These are phyloP conservation scores for Coniosporium apollinis DNA, from an alignment of 495 filamentous ascomycete species.

Conservation along the genomic window DNA sequence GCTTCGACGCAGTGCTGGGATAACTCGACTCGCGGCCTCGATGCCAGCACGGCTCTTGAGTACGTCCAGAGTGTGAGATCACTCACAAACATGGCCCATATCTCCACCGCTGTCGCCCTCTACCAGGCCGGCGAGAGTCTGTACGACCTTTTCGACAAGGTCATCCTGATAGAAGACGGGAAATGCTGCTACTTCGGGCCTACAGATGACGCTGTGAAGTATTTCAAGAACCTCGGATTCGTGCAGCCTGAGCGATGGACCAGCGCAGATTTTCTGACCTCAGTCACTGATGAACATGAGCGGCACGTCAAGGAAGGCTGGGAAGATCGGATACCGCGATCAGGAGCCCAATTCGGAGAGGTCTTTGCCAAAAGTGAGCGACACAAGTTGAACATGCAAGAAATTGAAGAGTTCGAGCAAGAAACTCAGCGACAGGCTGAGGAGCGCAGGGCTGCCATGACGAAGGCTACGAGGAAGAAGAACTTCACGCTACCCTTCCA, in stretches of 20 bases:
- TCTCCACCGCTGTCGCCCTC: constrained; percentile 44
- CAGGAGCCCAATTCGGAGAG: constrained; percentile 38
- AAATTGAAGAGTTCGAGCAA: constrained; percentile 32
- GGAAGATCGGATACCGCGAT: constrained; percentile 43
- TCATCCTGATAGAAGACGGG: constrained; percentile 51
- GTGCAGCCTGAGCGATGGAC: constrained; percentile 44
- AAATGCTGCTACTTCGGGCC: constrained; percentile 47
- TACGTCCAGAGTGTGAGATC: constrained; percentile 46
- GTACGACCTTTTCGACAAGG: constrained; percentile 55
- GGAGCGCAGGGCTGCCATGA: constrained; percentile 30
- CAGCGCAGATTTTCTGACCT: constrained; percentile 52
- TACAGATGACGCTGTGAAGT: constrained; percentile 35
- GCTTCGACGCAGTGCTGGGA: constrained; percentile 52
- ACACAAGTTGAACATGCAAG: constrained; percentile 15
- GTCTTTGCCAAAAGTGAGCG: constrained; percentile 33
- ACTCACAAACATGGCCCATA: constrained; percentile 43
- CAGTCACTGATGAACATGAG: constrained; percentile 46
- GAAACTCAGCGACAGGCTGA: constrained; percentile 30
- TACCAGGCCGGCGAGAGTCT: constrained; percentile 59
- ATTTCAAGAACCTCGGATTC: constrained; percentile 51
- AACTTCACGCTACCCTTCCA: constrained; percentile 51
- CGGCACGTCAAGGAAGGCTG: constrained; percentile 39
- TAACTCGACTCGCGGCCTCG: constrained; percentile 50
- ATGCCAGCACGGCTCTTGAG: constrained; percentile 48
- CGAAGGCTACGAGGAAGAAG: constrained; percentile 38